These are phyloP conservation scores for Pseudogymnoascus sp. DNA, from an alignment of 2,329 filamentous ascomycete species.

Conservation along the genomic window DNA sequence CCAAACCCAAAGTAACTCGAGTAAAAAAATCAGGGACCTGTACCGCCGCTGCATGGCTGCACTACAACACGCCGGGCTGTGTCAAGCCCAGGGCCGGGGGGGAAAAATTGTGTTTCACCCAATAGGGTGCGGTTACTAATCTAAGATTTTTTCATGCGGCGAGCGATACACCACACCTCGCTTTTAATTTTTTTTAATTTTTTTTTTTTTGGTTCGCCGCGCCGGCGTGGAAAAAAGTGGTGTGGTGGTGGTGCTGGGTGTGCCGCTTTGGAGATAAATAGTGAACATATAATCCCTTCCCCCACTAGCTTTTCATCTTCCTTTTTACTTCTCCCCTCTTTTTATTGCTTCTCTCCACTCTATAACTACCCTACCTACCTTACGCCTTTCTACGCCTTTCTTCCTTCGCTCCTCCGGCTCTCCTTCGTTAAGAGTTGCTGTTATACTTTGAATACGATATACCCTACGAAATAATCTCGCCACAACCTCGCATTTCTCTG, in stretches of 20 bases:
- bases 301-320: slow-evolving; percentile 9
- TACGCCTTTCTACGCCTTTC: no score
- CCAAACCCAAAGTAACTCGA: background rate
- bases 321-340: background rate
- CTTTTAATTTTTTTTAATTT: background rate
- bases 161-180: background rate
- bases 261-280: slow-evolving; percentile 3
- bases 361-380: no score
- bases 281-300: slow-evolving; percentile 4
- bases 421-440: background rate
- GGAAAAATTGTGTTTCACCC: background rate
- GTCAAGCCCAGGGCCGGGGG: slow-evolving; percentile 3
- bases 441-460: background rate
- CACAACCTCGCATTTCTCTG: background rate
- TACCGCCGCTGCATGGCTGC: no score
- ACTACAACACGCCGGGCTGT: background rate
- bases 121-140: slow-evolving; percentile 6
- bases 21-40: background rate
- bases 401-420: background rate
- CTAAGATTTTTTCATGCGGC: slow-evolving; percentile 10
- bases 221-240: background rate
- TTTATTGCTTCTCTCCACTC: background rate
- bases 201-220: background rate
- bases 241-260: background rate
- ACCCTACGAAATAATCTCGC: slow-evolving; percentile 2